phyloP scores from a whole-genome alignment of 192 early-diverging fungal species.

The Umbelopsis vinacea region DNA sequence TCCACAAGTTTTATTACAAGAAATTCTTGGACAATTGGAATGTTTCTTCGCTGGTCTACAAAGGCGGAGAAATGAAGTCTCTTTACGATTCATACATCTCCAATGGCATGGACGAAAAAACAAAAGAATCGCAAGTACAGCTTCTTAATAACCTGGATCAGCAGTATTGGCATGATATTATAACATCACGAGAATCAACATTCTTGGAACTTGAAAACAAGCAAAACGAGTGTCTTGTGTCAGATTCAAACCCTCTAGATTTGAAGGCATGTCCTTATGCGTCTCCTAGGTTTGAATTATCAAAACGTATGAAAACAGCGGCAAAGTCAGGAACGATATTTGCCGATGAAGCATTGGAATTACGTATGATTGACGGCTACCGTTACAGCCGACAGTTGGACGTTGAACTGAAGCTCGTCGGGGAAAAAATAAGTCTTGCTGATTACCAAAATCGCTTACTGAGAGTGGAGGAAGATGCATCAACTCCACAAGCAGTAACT shows the following conservation, averaged over 20 bases:
- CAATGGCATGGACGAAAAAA: neutral
- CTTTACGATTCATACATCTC: neutral
- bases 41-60: neutral
- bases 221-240: too few species aligned
- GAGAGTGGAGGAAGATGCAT: neutral
- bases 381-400: neutral
- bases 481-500: too few species aligned
- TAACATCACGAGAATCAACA: neutral
- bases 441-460: neutral
- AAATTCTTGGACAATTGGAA: slow-evolving; percentile 3
- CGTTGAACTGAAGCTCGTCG: neutral
- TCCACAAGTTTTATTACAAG: neutral
- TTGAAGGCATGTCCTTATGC: too few species aligned
- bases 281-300: neutral
- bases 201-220: too few species aligned
- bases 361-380: neutral
- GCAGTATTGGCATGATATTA: slow-evolving; percentile 2
- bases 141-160: neutral
- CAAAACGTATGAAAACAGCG: neutral
- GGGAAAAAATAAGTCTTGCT: neutral
- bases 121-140: neutral
- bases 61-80: neutral
- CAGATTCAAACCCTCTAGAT: too few species aligned
- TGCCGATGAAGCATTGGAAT: neutral
- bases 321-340: neutral